phyloP scores from a whole-genome alignment of 306 rosid genomes.

The Quercus ilex region DNA sequence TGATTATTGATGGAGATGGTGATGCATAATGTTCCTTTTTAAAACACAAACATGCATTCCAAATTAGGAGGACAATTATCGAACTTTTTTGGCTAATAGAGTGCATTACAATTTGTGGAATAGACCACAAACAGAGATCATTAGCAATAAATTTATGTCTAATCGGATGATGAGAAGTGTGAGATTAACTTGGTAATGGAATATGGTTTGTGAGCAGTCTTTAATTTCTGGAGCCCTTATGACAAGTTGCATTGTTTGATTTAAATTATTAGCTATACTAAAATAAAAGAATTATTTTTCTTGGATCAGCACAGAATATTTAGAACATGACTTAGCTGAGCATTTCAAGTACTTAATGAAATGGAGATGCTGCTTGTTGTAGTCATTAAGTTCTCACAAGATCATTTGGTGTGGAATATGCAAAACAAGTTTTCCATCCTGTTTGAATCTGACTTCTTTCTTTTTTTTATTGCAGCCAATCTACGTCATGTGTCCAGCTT shows the following conservation, averaged over 20 bases:
- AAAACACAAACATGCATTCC: background rate
- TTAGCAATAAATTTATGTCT: background rate
- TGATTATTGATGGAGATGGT: background rate
- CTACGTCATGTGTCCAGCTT: conserved; percentile 69
- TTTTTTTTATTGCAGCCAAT: conserved; percentile 62
- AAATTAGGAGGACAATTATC: background rate
- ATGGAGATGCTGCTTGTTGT: conserved; percentile 1
- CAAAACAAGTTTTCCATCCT: background rate
- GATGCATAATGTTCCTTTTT: background rate
- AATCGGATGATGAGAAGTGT: background rate
- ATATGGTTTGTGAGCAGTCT: background rate
- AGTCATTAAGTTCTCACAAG: conserved; percentile 3
- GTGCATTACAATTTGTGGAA: background rate
- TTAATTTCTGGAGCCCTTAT: background rate
- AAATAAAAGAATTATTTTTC: no score
- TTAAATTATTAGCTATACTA: no score
- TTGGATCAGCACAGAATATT: no score
- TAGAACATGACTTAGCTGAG: no score
- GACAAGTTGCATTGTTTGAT: background rate
- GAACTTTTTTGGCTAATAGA: background rate
- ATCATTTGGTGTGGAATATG: conserved; percentile 9
- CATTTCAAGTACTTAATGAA: background rate
- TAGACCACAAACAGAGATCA: background rate
- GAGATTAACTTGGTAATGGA: background rate
- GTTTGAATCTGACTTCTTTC: background rate